A percentile compares a stretch with the other conserved stretches of the same genome.
Evolutionary conservation across 345 rosid genomes (phyloP).

Genomic region (Moringa oleifera): DNA sequence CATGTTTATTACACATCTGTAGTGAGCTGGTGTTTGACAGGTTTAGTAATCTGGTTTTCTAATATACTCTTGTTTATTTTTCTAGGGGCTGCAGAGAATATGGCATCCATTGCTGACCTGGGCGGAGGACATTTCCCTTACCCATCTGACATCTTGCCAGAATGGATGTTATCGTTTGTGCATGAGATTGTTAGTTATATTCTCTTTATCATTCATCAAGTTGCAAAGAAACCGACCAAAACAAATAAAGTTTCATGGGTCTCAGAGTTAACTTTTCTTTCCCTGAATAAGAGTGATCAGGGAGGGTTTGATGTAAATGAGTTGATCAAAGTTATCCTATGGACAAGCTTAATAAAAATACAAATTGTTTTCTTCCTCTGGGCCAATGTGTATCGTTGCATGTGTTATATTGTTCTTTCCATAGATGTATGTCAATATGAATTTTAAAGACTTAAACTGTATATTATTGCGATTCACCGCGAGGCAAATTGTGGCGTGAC

Average conservation of each 20-base stretch:
- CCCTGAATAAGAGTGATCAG: constrained; percentile 5
- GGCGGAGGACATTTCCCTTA: constrained; percentile 4
- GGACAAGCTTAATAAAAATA: neutral
- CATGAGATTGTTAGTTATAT: constrained; percentile 12
- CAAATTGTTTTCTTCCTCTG: neutral
- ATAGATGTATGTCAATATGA: no score
- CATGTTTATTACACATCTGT: neutral
- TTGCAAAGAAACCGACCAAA: constrained; percentile 1
- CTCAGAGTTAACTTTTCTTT: neutral
- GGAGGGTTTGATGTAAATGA: constrained; percentile 15
- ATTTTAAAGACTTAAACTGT: no score
- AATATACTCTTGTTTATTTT: neutral
- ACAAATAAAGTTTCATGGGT: neutral
- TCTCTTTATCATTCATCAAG: constrained; percentile 10
- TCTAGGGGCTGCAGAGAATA: constrained; percentile 8
- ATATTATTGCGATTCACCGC: no score
- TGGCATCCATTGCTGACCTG: constrained; percentile 10
- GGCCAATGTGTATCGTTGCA: neutral
- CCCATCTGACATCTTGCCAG: neutral
- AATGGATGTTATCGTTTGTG: constrained; percentile 7
- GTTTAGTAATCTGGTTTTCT: neutral
- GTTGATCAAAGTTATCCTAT: neutral
- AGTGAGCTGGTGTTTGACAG: neutral
- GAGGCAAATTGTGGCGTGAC: no score
- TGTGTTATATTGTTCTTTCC: no score